phyloP scores from a whole-genome alignment of 2,329 filamentous ascomycete genomes.

The Magnaporthiopsis poae region DNA sequence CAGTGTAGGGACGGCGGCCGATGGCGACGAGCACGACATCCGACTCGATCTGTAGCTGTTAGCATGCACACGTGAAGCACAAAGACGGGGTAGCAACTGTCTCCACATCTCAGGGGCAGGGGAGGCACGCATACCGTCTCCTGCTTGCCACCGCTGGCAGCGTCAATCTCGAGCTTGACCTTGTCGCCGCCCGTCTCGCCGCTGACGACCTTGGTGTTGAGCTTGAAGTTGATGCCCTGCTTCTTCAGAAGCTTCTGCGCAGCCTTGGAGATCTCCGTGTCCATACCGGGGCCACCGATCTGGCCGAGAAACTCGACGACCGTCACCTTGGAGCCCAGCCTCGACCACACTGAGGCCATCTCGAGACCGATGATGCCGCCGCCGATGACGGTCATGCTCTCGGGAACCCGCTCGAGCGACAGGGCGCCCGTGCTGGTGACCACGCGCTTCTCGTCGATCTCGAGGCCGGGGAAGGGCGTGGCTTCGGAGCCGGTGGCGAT shows the following conservation, averaged over 20 bases:
- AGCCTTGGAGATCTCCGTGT: constrained; percentile 81
- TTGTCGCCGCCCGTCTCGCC: constrained; percentile 72
- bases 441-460: constrained; percentile 95
- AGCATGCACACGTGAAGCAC: constrained; percentile 4
- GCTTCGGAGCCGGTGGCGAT: constrained; percentile 94
- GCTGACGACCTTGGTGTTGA: constrained; percentile 84
- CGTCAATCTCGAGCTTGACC: constrained; percentile 76
- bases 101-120: background rate
- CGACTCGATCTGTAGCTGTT: constrained; percentile 61
- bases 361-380: constrained; percentile 98
- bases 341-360: constrained; percentile 96
- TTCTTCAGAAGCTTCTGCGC: constrained; percentile 88
- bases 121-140: constrained; percentile 58
- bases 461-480: constrained; percentile 89
- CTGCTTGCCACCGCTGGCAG: constrained; percentile 90
- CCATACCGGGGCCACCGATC: constrained; percentile 97
- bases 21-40: constrained; percentile 96
- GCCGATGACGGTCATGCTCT: constrained; percentile 94
- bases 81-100: background rate
- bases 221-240: constrained; percentile 97
- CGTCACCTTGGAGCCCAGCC: constrained; percentile 86
- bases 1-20: constrained; percentile 87
- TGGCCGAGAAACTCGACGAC: constrained; percentile 93
- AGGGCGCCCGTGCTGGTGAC: constrained; percentile 94
- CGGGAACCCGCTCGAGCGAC: constrained; percentile 77